Evolutionary conservation across 2,329 filamentous ascomycete genomes (phyloP), one percentile per base, ranked within the genome.

Genomic region (Davidsoniella australis): DNA sequence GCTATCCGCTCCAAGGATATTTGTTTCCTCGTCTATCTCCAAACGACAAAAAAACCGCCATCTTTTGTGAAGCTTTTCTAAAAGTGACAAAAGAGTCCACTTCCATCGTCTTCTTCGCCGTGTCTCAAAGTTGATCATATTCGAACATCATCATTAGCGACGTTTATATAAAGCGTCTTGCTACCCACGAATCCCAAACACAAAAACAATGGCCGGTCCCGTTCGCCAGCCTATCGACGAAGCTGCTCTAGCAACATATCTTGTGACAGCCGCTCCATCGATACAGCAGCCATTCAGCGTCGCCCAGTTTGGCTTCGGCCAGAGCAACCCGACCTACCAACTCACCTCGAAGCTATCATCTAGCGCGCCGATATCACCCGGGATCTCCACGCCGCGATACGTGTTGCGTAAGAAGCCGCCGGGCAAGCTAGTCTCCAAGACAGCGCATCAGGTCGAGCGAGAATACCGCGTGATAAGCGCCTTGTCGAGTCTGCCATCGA

Each of bases 331-430:
- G 41, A 98, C 91, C 2, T 98, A 96, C 67, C 85, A 89, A 60
- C 72, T 96, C 60, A 94, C 80, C 14, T 79, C 79, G 47, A 26
- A 29, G 5, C 38, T 23, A 14, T 18, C 45, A 5, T 18, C 45
- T 14, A 12, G 7, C 36, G 16, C 39, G 17, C 10, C 36, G 16
- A 33, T 33, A 17, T 43, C 29, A 2, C 38, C 38, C 7, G 16
- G 24, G 14, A 71, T 77, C 56, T 71, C 78, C 61, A 77, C 79
- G 47, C 64, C 69, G 57, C 78, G 80, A 61, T 94, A 81, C 66
- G 91, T 98, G 33, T 75, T 96, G 69, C 85, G 91, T 63, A 96
- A 98, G 75, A 96, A 96, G 68, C 91, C 91, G 1, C 89, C 91
- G n/a, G 91, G 91, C 55, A 79, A 82, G 67, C 80, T 98, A 38